Base-by-base conservation (phyloP, 2,329 filamentous ascomycete genomes). In the Elsinoe necatrix region DNA sequence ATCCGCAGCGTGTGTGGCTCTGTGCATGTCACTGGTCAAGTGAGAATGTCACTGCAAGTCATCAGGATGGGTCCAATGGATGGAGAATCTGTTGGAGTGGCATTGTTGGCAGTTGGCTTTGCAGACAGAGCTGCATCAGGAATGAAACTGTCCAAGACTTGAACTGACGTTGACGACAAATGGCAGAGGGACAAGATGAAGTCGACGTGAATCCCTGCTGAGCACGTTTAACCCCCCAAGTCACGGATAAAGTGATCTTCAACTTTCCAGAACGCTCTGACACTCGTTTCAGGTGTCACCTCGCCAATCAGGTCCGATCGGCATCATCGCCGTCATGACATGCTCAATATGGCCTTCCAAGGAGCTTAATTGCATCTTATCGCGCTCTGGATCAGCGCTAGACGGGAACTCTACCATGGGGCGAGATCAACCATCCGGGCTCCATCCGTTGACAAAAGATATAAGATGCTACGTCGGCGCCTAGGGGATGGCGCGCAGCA, bases 361-460 rank as follows among this genome's bases (percentile, higher is more conserved):
- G 48, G 48, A 39, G 29, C 48, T 52, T 52, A 52, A 35, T 52
- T 52, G 48, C 48, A 52, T 39, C 48, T 52, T 39, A 52, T 52
- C 48, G 18, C 31, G 14, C n/a, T 52, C 31, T 35, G 34, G 48
- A 52, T 39, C 48, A 52, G 20, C 48, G 48, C 48, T 52, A 52
- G 29, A 35, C 48, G 48, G 48, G 20, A 37, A 37, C 31, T 52
- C 31, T 34, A 52, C 48, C 48, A 52, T 27, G 48, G 48, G 18
- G 48, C 34, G 16, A 37, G 16, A 37, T n/a, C 48, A 37, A 39
- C 48, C 29, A 35, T 52, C 48, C 48, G 48, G 39, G 48, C 48
- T 39, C 12, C 20, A 37, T 39, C 48, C 31, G 27, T 16, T 21
- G 25, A 29, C 8, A 18, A 52, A 23, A 35, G 16, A 52, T 52